These are phyloP conservation scores for Pseudogymnoascus sp. DNA, from an alignment of 2,329 filamentous ascomycete genomes.

Conservation along the genomic window DNA sequence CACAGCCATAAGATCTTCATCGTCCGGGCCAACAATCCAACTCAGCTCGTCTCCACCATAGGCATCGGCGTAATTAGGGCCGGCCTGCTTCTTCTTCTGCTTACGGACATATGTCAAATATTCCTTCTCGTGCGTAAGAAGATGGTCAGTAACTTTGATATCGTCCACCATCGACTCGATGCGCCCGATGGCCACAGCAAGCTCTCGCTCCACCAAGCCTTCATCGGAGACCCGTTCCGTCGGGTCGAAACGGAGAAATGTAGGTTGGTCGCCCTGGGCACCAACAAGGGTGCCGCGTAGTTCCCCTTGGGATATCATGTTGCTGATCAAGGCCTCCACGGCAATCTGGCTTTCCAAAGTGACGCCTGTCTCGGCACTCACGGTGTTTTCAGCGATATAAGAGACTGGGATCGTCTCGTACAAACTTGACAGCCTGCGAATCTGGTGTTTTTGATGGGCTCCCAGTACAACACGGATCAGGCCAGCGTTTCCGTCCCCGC, in stretches of 20 bases:
- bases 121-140: constrained; percentile 47
- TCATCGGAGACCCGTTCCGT: constrained; percentile 39
- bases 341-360: constrained; percentile 34
- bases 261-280: constrained; percentile 32
- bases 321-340: constrained; percentile 38
- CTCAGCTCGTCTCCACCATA: constrained; percentile 1
- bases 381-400: constrained; percentile 43
- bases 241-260: constrained; percentile 44
- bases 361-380: constrained; percentile 45
- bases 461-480: constrained; percentile 61
- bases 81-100: constrained; percentile 30
- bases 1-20: constrained; percentile 54
- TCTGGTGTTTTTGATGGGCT: constrained; percentile 66
- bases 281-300: constrained; percentile 43
- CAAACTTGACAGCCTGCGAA: constrained; percentile 63
- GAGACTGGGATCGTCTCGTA: constrained; percentile 54
- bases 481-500: constrained; percentile 62
- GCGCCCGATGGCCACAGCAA: constrained; percentile 34
- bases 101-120: constrained; percentile 42
- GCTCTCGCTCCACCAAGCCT: constrained; percentile 39
- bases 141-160: constrained; percentile 44
- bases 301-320: constrained; percentile 48
- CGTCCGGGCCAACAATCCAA: constrained; percentile 34
- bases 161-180: constrained; percentile 39
- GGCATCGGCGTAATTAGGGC: constrained; percentile 41